Conservation (phyloP, 176 grass and related monocot genomes). For the Leersia perrieri region DNA sequence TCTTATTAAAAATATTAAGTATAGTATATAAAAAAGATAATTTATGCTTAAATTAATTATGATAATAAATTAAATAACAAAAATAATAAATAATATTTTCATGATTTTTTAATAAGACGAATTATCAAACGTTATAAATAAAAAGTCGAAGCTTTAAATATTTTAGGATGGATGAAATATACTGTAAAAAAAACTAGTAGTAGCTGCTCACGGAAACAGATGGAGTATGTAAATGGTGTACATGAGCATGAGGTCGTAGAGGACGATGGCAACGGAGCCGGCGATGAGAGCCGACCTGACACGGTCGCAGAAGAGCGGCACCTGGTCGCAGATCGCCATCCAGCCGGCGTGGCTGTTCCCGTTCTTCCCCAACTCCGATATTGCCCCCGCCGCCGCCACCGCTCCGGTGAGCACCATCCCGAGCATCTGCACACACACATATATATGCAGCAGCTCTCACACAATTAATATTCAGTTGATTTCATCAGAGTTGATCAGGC, state of each 20-base stretch:
- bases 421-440: constrained; percentile 25
- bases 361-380: constrained; percentile 60
- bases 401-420: constrained; percentile 62
- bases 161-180: background rate
- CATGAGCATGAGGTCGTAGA: constrained; percentile 37
- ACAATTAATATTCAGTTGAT: background rate
- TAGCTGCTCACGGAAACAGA: constrained; percentile 12
- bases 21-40: too few species aligned
- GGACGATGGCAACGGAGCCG: constrained; percentile 33
- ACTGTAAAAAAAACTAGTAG: background rate
- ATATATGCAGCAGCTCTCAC: constrained; percentile 4
- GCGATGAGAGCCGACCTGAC: constrained; percentile 55
- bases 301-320: constrained; percentile 54
- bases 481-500: background rate
- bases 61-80: too few species aligned
- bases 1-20: too few species aligned
- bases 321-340: constrained; percentile 56
- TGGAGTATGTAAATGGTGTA: constrained; percentile 38
- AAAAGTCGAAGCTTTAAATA: too few species aligned
- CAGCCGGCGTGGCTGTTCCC: constrained; percentile 70
- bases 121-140: too few species aligned
- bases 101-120: too few species aligned
- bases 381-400: constrained; percentile 37
- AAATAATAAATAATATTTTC: too few species aligned
- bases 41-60: too few species aligned